These are phyloP conservation scores for Elsinoe ampelina DNA, from an alignment of 2,329 filamentous ascomycete genomes.

Conservation along the genomic window DNA sequence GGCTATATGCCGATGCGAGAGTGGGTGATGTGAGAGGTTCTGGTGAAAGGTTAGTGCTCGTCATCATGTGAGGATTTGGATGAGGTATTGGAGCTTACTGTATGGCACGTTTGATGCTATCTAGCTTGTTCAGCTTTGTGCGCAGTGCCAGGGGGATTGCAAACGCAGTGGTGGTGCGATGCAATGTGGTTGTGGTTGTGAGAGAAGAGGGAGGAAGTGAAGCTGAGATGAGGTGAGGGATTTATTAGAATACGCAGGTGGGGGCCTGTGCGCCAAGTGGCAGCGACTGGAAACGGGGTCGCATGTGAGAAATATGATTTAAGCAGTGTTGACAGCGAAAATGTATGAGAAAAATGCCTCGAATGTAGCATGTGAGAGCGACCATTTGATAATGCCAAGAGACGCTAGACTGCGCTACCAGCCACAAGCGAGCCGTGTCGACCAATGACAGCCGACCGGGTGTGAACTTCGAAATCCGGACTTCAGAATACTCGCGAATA, in stretches of 20 bases:
- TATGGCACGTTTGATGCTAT: background rate
- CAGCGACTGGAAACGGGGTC: background rate
- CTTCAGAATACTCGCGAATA: background rate
- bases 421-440: background rate
- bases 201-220: background rate
- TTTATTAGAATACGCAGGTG: background rate
- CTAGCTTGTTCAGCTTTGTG: background rate
- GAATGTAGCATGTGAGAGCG: background rate
- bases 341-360: background rate
- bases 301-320: background rate
- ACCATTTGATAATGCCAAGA: constrained; percentile 10
- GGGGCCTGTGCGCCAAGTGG: background rate
- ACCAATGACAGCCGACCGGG: background rate
- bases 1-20: background rate
- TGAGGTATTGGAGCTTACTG: background rate
- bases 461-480: background rate
- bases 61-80: background rate
- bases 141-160: background rate
- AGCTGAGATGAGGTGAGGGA: background rate
- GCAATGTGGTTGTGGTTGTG: background rate
- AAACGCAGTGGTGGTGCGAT: background rate
- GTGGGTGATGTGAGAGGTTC: background rate
- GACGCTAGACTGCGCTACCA: background rate
- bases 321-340: background rate
- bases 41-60: background rate